Conservation (phyloP, 1,284 basidiomycete genomes). For the Gymnopus androsaceus region DNA sequence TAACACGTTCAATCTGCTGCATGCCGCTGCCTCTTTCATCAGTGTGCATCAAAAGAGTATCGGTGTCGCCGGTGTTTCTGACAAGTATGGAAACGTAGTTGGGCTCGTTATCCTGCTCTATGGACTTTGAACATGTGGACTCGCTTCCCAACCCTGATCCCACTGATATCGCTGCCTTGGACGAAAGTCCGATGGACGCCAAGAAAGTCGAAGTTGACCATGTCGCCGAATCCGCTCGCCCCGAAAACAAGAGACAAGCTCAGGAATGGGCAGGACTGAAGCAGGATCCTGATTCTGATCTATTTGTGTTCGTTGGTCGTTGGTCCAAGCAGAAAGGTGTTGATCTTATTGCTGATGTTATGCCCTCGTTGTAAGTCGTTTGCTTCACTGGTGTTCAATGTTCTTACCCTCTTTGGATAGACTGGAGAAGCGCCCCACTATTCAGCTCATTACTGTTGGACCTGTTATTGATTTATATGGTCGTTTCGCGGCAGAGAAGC, state of each 20-base stretch:
- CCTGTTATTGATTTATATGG: slow-evolving; percentile 94
- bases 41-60: slow-evolving; percentile 89
- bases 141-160: slow-evolving; percentile 93
- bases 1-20: slow-evolving; percentile 93
- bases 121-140: slow-evolving; percentile 96
- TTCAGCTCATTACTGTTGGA: slow-evolving; percentile 87
- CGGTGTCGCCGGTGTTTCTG: slow-evolving; percentile 92
- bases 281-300: slow-evolving; percentile 84
- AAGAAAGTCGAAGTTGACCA: slow-evolving; percentile 78
- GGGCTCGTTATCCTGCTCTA: slow-evolving; percentile 91
- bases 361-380: slow-evolving; percentile 81
- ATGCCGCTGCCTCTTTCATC: slow-evolving; percentile 90
- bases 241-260: slow-evolving; percentile 86
- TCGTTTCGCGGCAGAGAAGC: slow-evolving; percentile 90
- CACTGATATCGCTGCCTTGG: slow-evolving; percentile 88
- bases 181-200: slow-evolving; percentile 73
- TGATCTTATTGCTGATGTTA: slow-evolving; percentile 91
- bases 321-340: slow-evolving; percentile 98
- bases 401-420: slow-evolving; percentile 38
- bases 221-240: slow-evolving; percentile 83
- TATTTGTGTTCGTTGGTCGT: slow-evolving; percentile 93
- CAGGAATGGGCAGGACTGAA: slow-evolving; percentile 93
- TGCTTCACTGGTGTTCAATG: slow-evolving; percentile 12
- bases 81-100: slow-evolving; percentile 96
- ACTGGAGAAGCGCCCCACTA: slow-evolving; percentile 81